Conservation (phyloP, 1,284 basidiomycete genomes). For the Puccinia triticina region DNA sequence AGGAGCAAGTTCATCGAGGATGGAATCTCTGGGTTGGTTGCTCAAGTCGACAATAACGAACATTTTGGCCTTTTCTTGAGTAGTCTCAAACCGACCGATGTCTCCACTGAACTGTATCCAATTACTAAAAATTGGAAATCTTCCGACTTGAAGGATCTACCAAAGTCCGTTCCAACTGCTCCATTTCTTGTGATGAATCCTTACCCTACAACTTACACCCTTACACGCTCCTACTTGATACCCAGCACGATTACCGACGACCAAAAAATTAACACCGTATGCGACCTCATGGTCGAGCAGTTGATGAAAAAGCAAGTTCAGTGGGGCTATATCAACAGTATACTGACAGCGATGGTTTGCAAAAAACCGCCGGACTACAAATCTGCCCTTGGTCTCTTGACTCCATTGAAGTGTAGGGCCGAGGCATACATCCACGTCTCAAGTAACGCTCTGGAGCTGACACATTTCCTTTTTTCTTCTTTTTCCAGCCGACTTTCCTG, state of each 20-base stretch:
- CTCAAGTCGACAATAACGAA: slow-evolving; percentile 85
- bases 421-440: background rate
- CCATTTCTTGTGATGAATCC: background rate
- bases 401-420: slow-evolving; percentile 71
- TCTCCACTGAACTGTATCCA: slow-evolving; percentile 34
- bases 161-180: background rate
- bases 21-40: slow-evolving; percentile 70
- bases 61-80: slow-evolving; percentile 91
- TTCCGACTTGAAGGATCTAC: background rate
- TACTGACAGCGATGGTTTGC: slow-evolving; percentile 88
- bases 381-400: slow-evolving; percentile 75
- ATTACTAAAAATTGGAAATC: slow-evolving; percentile 36
- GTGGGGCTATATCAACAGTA: slow-evolving; percentile 81
- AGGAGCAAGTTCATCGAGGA: slow-evolving; percentile 70
- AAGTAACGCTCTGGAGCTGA: background rate
- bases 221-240: slow-evolving; percentile 19
- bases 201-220: background rate
- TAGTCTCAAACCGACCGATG: slow-evolving; percentile 68
- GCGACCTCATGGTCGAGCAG: slow-evolving; percentile 75
- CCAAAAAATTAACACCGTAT: slow-evolving; percentile 70
- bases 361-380: slow-evolving; percentile 91
- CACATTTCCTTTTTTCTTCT: slow-evolving; percentile 18
- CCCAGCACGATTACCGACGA: slow-evolving; percentile 57
- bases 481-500: slow-evolving; percentile 69
- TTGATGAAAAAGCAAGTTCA: slow-evolving; percentile 71